These are phyloP conservation scores for Diplodia corticola DNA, from an alignment of 2,329 filamentous ascomycete genomes.

Conservation along the genomic window DNA sequence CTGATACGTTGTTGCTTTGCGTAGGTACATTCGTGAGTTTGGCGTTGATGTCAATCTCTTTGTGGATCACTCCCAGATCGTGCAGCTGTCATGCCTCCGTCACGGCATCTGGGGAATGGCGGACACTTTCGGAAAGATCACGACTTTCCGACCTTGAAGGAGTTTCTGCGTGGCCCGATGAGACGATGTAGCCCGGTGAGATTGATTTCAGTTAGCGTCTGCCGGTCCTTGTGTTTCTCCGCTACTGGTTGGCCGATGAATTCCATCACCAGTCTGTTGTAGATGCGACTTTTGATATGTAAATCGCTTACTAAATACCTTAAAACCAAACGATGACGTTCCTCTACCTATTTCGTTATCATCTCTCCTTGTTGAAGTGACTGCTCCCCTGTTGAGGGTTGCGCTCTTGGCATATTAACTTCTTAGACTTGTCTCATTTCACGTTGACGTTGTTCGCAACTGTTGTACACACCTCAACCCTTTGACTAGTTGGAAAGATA, in stretches of 20 bases:
- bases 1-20: neutral
- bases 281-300: too few species aligned
- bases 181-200: neutral
- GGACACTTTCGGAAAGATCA: slow-evolving; percentile 57
- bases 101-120: slow-evolving; percentile 58
- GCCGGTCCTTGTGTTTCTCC: too few species aligned
- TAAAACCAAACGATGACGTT: too few species aligned
- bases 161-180: neutral
- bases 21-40: slow-evolving; percentile 54
- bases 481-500: too few species aligned
- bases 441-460: neutral
- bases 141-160: slow-evolving; percentile 29
- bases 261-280: too few species aligned
- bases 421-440: neutral
- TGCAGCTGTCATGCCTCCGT: slow-evolving; percentile 55
- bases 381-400: neutral
- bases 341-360: too few species aligned
- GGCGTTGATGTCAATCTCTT: slow-evolving; percentile 59
- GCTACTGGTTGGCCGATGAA: too few species aligned
- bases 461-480: neutral
- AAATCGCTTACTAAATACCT: too few species aligned
- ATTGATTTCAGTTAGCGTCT: neutral
- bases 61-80: slow-evolving; percentile 60
- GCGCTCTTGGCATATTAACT: neutral
- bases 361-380: too few species aligned